A percentile compares a stretch with the other conserved stretches of the same genome.
Evolutionary conservation across 1,139 yeast genomes (phyloP).

Genomic region (Magnusiomyces sp.): DNA sequence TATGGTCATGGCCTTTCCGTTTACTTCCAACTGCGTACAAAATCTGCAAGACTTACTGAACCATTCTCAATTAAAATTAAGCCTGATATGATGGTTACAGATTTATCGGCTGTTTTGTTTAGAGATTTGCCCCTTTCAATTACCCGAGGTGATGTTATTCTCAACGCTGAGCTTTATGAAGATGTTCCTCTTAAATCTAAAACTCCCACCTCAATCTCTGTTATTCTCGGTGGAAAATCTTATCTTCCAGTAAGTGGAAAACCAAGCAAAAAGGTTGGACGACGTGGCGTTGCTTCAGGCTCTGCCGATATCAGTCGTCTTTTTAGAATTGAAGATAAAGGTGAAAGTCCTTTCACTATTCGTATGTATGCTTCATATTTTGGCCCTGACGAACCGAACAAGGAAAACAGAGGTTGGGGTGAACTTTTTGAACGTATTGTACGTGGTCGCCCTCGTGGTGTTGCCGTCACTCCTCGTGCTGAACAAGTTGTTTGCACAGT

Average conservation of each 20-base stretch:
- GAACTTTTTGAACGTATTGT: slow-evolving; percentile 73
- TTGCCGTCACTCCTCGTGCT: slow-evolving; percentile 73
- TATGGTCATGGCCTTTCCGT: slow-evolving; percentile 59
- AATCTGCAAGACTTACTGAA: slow-evolving; percentile 62
- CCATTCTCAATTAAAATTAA: slow-evolving; percentile 66
- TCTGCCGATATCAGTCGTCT: slow-evolving; percentile 78
- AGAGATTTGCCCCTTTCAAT: slow-evolving; percentile 66
- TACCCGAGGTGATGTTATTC: slow-evolving; percentile 26
- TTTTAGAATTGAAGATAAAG: slow-evolving; percentile 58
- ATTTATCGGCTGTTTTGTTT: slow-evolving; percentile 72
- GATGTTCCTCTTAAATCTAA: slow-evolving; percentile 22
- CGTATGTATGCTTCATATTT: slow-evolving; percentile 65
- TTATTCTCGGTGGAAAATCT: slow-evolving; percentile 10
- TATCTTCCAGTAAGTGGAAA: slow-evolving; percentile 7
- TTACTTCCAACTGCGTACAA: slow-evolving; percentile 61
- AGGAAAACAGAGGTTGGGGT: slow-evolving; percentile 78
- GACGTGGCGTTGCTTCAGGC: slow-evolving; percentile 84
- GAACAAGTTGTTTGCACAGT: slow-evolving; percentile 62
- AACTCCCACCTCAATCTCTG: slow-evolving; percentile 12
- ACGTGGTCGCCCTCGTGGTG: slow-evolving; percentile 66
- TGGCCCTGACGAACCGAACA: slow-evolving; percentile 27
- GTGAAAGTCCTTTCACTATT: slow-evolving; percentile 60
- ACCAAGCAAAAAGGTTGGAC: slow-evolving; percentile 31
- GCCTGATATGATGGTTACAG: slow-evolving; percentile 53
- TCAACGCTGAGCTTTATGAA: slow-evolving; percentile 30